These are phyloP conservation scores for Cercospora sp. DNA, from an alignment of 2,329 filamentous ascomycete genomes.

Conservation along the genomic window DNA sequence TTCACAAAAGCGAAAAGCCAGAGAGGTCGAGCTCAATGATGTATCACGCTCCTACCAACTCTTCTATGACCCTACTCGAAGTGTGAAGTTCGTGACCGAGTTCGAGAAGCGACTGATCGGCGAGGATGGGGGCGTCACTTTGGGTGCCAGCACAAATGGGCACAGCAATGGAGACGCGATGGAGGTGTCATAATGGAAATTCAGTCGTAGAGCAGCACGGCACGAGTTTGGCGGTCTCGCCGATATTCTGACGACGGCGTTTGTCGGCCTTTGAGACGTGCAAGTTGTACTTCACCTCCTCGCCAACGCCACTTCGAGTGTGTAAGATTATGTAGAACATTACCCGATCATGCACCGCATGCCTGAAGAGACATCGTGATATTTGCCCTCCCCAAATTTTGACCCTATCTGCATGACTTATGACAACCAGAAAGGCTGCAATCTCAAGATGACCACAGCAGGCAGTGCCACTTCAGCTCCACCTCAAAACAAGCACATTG, in stretches of 20 bases:
- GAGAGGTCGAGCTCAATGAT: constrained; percentile 81
- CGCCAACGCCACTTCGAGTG: not conserved
- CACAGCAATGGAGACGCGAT: constrained; percentile 51
- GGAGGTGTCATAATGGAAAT: constrained; percentile 58
- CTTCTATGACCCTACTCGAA: constrained; percentile 87
- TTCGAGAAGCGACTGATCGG: constrained; percentile 93
- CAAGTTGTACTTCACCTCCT: constrained; percentile 10
- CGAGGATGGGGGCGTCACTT: constrained; percentile 75
- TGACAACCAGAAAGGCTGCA: not conserved
- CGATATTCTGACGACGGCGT: not conserved
- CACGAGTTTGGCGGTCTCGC: constrained; percentile 8
- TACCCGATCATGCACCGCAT: not conserved
- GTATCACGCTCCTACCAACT: constrained; percentile 91
- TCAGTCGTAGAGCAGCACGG: constrained; percentile 18
- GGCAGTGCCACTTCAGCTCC: not conserved
- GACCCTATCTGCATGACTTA: not conserved
- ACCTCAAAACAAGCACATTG: not conserved
- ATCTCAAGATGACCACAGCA: not conserved
- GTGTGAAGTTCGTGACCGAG: constrained; percentile 84
- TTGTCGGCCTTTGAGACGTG: not conserved
- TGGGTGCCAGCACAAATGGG: constrained; percentile 53
- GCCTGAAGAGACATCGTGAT: not conserved
- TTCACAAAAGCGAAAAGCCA: constrained; percentile 78
- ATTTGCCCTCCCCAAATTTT: not conserved
- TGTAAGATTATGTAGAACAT: constrained; percentile 15